A percentile compares a stretch with the other conserved stretches of the same genome.
Conservation (phyloP, 805 yeast genomes). For the Suhomyces faveliae region DNA sequence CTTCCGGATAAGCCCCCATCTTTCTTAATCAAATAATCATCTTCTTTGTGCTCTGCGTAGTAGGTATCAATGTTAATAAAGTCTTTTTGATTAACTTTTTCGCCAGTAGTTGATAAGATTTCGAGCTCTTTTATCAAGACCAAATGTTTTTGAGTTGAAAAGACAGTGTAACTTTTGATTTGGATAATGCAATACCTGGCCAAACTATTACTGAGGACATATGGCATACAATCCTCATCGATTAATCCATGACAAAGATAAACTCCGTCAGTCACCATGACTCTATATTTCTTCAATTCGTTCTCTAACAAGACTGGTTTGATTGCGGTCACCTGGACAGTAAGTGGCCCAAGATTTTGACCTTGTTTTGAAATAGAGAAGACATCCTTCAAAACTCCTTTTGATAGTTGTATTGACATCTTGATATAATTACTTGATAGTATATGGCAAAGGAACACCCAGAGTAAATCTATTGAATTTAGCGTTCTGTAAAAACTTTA, state of each 20-base stretch:
- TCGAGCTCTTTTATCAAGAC: constrained; percentile 48
- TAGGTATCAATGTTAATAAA: constrained; percentile 54
- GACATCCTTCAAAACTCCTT: constrained; percentile 16
- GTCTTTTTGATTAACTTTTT: constrained; percentile 34
- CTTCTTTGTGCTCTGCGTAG: constrained; percentile 57
- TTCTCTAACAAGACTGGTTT: constrained; percentile 37
- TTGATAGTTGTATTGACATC: constrained; percentile 11
- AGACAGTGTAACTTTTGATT: constrained; percentile 41
- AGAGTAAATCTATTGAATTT: neutral
- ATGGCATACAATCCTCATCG: constrained; percentile 43
- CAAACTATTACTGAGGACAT: constrained; percentile 41
- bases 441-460: neutral
- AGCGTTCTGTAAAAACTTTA: neutral
- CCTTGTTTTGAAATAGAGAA: constrained; percentile 17
- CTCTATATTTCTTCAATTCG: constrained; percentile 23
- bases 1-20: constrained; percentile 10
- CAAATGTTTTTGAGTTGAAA: constrained; percentile 50
- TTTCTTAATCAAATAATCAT: constrained; percentile 29
- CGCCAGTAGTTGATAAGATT: constrained; percentile 37
- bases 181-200: constrained; percentile 44
- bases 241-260: constrained; percentile 38
- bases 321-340: constrained; percentile 35
- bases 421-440: neutral
- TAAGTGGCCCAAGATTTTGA: constrained; percentile 23
- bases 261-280: constrained; percentile 39